Conservation (phyloP, 176 grass and related monocot species). For the Coix lacrymajobi region DNA sequence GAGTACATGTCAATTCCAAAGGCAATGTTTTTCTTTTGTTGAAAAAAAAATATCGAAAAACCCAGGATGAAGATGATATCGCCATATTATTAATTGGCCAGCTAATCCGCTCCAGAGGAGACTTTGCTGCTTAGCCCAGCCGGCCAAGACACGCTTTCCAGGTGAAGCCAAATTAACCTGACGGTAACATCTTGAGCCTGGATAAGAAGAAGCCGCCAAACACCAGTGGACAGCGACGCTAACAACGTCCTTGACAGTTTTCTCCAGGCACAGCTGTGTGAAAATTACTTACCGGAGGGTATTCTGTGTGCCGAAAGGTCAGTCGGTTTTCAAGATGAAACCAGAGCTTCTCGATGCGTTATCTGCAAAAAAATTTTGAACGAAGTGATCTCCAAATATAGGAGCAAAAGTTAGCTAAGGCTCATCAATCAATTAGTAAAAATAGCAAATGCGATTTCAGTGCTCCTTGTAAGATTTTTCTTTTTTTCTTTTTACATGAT, state of each 20-base stretch:
- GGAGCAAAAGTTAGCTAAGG: not conserved
- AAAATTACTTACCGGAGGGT: slow-evolving; percentile 16
- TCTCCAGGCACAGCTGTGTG: slow-evolving; percentile 11
- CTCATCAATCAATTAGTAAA: not conserved
- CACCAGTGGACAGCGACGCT: not conserved
- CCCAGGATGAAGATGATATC: not conserved
- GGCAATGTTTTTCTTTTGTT: not conserved
- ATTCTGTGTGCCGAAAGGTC: not conserved
- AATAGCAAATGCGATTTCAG: not conserved
- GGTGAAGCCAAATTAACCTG: slow-evolving; percentile 21
- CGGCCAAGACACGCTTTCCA: slow-evolving; percentile 12
- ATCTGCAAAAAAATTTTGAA: not conserved
- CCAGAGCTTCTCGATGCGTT: not conserved
- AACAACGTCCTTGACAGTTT: slow-evolving; percentile 8
- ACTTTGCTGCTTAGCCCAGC: slow-evolving; percentile 25
- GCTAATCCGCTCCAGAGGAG: slow-evolving; percentile 12
- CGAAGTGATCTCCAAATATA: not conserved
- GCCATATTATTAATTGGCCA: not conserved
- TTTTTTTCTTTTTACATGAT: not conserved
- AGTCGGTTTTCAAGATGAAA: not conserved
- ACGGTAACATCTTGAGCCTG: not conserved
- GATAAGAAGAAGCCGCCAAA: not conserved
- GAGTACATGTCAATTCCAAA: not conserved
- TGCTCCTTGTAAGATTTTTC: not conserved
- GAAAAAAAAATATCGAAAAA: not conserved